Percentiles rank a stretch among this genome's conserved stretches.
Conservation (phyloP, 805 yeast genomes). For the Dipodascus geniculatus region DNA sequence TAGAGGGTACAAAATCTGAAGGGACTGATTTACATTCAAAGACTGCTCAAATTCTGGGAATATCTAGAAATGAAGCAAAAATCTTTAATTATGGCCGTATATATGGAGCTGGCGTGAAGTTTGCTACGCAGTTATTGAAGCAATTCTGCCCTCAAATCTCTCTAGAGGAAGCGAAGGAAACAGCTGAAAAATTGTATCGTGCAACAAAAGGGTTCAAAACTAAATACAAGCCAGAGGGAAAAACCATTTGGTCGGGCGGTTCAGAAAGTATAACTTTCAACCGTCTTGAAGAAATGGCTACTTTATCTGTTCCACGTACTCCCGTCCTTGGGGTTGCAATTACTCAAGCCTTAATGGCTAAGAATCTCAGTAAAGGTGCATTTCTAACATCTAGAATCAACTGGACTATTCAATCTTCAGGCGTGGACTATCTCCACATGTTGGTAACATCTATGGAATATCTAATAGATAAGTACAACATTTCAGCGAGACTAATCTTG, state of each 20-base stretch:
- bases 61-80: conserved; percentile 85
- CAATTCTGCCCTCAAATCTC: conserved; percentile 66
- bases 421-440: conserved; percentile 89
- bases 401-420: conserved; percentile 97
- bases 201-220: conserved; percentile 68
- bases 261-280: conserved; percentile 89
- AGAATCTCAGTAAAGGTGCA: conserved; percentile 45
- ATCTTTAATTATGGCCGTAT: conserved; percentile 94
- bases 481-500: conserved; percentile 67
- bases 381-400: conserved; percentile 86
- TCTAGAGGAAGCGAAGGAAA: conserved; percentile 51
- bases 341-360: conserved; percentile 64
- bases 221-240: conserved; percentile 22
- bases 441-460: conserved; percentile 81
- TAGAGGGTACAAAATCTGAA: conserved; percentile 85
- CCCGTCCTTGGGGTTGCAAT: conserved; percentile 92
- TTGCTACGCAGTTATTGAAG: conserved; percentile 73
- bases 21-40: conserved; percentile 94
- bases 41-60: conserved; percentile 82
- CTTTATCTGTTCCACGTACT: conserved; percentile 67
- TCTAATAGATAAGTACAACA: conserved; percentile 45
- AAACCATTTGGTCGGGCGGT: conserved; percentile 52
- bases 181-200: conserved; percentile 58
- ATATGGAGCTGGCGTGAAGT: conserved; percentile 92
- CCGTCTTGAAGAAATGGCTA: conserved; percentile 76